Percentiles rank a stretch among this genome's conserved stretches.
phyloP scores from a whole-genome alignment of 805 yeast genomes.

The Pichia phayaonensis region DNA sequence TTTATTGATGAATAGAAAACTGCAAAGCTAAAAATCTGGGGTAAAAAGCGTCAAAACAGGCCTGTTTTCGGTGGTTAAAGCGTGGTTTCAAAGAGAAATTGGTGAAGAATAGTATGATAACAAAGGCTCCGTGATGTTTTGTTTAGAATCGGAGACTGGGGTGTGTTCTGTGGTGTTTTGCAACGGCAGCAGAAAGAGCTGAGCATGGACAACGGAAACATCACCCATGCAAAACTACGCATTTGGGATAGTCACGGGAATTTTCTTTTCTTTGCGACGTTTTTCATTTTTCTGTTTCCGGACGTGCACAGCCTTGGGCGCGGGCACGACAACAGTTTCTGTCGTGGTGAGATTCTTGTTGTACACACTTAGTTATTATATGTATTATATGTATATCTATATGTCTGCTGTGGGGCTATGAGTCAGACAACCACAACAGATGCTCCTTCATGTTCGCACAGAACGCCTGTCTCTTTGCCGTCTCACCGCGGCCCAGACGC shows the following conservation, averaged over 20 bases:
- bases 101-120: neutral
- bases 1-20: neutral
- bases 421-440: slow-evolving; percentile 20
- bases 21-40: slow-evolving; percentile 1
- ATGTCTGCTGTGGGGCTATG: too few relatives aligned
- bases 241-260: neutral
- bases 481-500: slow-evolving; percentile 18
- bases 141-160: neutral
- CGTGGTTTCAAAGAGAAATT: neutral
- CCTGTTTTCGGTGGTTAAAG: neutral
- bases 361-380: too few relatives aligned
- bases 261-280: neutral
- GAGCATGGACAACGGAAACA: neutral
- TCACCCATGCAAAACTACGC: neutral
- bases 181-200: neutral
- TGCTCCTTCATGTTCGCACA: slow-evolving; percentile 25
- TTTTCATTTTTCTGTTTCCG: too few relatives aligned
- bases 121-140: neutral
- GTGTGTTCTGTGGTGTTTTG: neutral
- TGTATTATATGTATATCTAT: too few relatives aligned
- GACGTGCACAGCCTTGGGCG: neutral
- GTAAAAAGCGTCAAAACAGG: neutral
- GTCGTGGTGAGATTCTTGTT: neutral
- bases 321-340: neutral
- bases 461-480: slow-evolving; percentile 14